These are phyloP conservation scores for Penicillium occitanis DNA, from an alignment of 2,329 filamentous ascomycete genomes.

Conservation along the genomic window DNA sequence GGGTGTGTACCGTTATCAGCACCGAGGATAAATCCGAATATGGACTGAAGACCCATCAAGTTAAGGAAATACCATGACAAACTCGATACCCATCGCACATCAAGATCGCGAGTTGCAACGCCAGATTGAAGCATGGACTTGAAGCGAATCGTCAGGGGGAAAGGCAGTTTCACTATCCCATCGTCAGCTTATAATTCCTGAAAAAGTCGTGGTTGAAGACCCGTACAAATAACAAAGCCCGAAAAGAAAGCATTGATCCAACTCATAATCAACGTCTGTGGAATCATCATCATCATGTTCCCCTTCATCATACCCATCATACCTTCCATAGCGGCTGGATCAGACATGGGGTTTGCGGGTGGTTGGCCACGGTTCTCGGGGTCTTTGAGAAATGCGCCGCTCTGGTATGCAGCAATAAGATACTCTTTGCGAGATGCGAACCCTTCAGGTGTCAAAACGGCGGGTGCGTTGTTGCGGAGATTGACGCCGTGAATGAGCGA, in stretches of 20 bases:
- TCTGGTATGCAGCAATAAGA: constrained; percentile 77
- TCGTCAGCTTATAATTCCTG: not conserved
- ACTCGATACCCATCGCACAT: constrained; percentile 97
- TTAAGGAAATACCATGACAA: constrained; percentile 99
- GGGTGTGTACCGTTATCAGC: constrained; percentile 82
- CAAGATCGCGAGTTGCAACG: constrained; percentile 91
- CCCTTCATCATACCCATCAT: constrained; percentile 99
- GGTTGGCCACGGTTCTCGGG: constrained; percentile 83
- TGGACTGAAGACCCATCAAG: constrained; percentile 91
- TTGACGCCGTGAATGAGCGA: constrained; percentile 80
- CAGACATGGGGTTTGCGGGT: constrained; percentile 88
- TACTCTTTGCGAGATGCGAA: constrained; percentile 80
- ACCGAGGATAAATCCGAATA: constrained; percentile 95
- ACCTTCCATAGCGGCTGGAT: constrained; percentile 95
- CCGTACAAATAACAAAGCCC: constrained; percentile 91
- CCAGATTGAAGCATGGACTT: constrained; percentile 99
- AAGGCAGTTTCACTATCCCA: constrained; percentile 81
- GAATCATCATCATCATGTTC: constrained; percentile 99
- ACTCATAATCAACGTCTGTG: constrained; percentile 98
- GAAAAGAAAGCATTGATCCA: constrained; percentile 99
- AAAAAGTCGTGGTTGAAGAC: constrained; percentile 24
- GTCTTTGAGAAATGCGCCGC: constrained; percentile 84
- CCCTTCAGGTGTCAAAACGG: constrained; percentile 72
- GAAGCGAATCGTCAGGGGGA: constrained; percentile 97
- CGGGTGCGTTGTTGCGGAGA: constrained; percentile 77